Base-by-base conservation (phyloP, 2,329 filamentous ascomycete genomes). In the Boeremia exigua region DNA sequence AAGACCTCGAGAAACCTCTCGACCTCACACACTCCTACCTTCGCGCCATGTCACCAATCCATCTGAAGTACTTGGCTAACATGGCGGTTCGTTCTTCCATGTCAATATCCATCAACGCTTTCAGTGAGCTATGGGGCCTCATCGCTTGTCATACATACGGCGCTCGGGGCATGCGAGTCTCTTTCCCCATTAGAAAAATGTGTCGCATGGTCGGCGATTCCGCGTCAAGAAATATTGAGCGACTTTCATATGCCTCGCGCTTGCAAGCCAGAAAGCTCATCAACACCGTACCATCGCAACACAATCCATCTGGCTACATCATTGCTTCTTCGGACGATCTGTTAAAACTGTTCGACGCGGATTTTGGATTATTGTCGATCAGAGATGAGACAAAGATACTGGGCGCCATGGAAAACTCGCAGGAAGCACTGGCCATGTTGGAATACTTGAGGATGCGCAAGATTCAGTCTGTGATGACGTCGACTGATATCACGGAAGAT, bases 11-110 rank as follows among this genome's bases (percentile, higher is more conserved):
- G 44, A 80, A 74, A 0, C 91, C 92, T 0, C 75, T 96, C 4
- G 91, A 96, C 71, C 86, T 96, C 73, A 95, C 90, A 1, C 89
- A 95, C 67, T 84, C 89, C 0, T 95, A 96, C 69, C 82, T 96
- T 1, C 86, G 92, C 49, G 92, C 93, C 59, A 96, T 96, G 86
- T 96, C 91, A 1, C 92, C 92, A 0, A 93, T 96, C 37, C 91
- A 95, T 69, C 75, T 96, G 50, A 96, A 96, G 69, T 96, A 96
- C 65, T 80, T 96, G 3, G 83, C 79, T 6, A 92, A 96, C 70
- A 96, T 96, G 92, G 88, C 88, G 7, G 92, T 96, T 0, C 86
- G 92, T n/a, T 91, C 91, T 0, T 96, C 91, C 61, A 96, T 96
- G 92, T 96, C 92, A 0, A 92, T 96, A 58, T 96, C 92, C 1